A percentile compares a stretch with the other conserved stretches of the same genome.
phyloP scores from a whole-genome alignment of 495 filamentous ascomycete genomes.

The Daldinia concentrica region DNA sequence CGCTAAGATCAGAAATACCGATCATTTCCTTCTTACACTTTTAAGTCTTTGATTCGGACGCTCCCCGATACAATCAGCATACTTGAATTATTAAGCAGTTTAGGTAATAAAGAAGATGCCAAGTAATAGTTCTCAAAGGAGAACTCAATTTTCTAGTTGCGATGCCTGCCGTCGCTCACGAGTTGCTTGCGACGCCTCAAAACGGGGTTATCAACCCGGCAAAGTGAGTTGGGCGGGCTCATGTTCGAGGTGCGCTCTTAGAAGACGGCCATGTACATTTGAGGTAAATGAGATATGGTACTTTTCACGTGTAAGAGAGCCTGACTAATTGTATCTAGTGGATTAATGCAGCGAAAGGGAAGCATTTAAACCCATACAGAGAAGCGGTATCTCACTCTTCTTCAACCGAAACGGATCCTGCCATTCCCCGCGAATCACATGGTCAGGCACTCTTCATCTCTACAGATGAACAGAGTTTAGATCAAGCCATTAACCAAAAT shows the following conservation, averaged over 20 bases:
- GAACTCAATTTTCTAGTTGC: constrained; percentile 1
- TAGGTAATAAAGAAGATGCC: neutral
- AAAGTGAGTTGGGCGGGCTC: neutral
- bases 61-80: too few species aligned
- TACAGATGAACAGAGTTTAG: neutral
- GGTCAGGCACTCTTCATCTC: neutral
- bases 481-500: neutral
- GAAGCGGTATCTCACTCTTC: neutral
- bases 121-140: neutral
- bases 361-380: neutral
- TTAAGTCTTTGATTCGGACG: too few species aligned
- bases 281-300: neutral
- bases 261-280: neutral
- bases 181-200: constrained; percentile 5
- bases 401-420: neutral
- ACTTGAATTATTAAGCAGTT: neutral
- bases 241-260: neutral
- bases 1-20: neutral
- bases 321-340: neutral
- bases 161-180: constrained; percentile 5
- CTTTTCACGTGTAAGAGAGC: too few species aligned
- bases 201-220: neutral
- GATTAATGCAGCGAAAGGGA: neutral
- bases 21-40: neutral
- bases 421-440: neutral